Base-by-base conservation (phyloP, 1,139 yeast genomes). In the Pneumocystis sp. region DNA sequence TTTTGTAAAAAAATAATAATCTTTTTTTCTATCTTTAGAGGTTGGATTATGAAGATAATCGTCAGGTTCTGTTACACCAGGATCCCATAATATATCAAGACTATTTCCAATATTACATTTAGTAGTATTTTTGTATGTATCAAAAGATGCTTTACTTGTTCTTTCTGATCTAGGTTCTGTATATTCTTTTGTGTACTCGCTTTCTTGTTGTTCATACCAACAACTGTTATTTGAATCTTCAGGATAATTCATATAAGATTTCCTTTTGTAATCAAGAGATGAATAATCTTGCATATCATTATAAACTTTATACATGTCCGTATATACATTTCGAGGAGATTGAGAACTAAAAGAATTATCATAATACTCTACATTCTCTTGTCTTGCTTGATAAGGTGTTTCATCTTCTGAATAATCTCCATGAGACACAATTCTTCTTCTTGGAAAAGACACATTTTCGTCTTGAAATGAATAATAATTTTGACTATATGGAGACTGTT, bases 11-110 rank as follows among this genome's bases (percentile, higher is more conserved):
- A 66, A 45, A 50, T 61, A 44, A 19, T 50, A 59, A 39, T 66
- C 68, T 10, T 65, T 59, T 42, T 61, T 63, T 21, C 61, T 64
- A 21, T 66, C 62, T 25, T 63, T 65, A 42, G 35, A 44, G 3
- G 59, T 45, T 15, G 67, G 68, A 44, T 66, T 64, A 56, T 66
- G 68, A 61, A 66, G 34, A 59, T 63, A 63, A 45, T 66, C 68
- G 19, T 66, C 68, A 44, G 62, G 65, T 59, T 66, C 68, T 19
- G 57, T 56, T 21, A 63, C 63, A 42, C 37, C 35, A 17, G 68
- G 68, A 44, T 66, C 63, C 67, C 67, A 66, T 17, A 66, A 45
- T 25, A 63, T 61, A 39, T 40, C 61, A 7, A 63, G 44, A 8
- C 17, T 50, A 50, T 25, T 50, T 50, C n/a, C 31, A 50, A 15